phyloP scores from a whole-genome alignment of 2,329 filamentous ascomycete genomes.

The Exophiala sp. region DNA sequence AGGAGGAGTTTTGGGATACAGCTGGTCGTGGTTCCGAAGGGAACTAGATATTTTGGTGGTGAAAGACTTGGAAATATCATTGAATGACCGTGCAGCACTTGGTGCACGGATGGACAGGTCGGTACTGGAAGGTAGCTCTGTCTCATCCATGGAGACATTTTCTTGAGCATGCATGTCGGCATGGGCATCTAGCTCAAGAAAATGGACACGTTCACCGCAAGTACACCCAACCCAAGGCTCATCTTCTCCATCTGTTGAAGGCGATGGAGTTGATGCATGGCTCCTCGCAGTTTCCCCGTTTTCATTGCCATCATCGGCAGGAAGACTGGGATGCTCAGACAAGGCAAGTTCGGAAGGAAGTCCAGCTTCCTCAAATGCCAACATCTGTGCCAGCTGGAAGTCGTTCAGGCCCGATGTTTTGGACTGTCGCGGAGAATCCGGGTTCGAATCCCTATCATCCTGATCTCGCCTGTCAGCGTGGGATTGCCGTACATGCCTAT shows the following conservation, averaged over 20 bases:
- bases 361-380: slow-evolving; percentile 26
- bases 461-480: slow-evolving; percentile 10
- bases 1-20: slow-evolving; percentile 15
- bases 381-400: slow-evolving; percentile 23
- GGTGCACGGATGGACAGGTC: slow-evolving; percentile 3
- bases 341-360: slow-evolving; percentile 24
- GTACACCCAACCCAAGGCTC: slow-evolving; percentile 20
- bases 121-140: slow-evolving; percentile 32
- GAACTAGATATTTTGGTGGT: slow-evolving; percentile 24
- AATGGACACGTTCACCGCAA: slow-evolving; percentile 54
- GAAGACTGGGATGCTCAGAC: slow-evolving; percentile 14
- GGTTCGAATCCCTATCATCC: background rate
- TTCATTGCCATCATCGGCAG: slow-evolving; percentile 8
- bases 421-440: background rate
- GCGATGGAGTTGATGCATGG: background rate
- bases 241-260: slow-evolving; percentile 1
- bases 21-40: slow-evolving; percentile 29
- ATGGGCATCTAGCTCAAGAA: slow-evolving; percentile 52
- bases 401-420: slow-evolving; percentile 9
- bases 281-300: slow-evolving; percentile 9
- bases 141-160: slow-evolving; percentile 40
- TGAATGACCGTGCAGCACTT: slow-evolving; percentile 8
- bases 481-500: slow-evolving; percentile 13
- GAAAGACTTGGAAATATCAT: slow-evolving; percentile 23
- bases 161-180: slow-evolving; percentile 55